phyloP scores from a whole-genome alignment of 164 flowering plant genomes.

The Taxillus chinensis region DNA sequence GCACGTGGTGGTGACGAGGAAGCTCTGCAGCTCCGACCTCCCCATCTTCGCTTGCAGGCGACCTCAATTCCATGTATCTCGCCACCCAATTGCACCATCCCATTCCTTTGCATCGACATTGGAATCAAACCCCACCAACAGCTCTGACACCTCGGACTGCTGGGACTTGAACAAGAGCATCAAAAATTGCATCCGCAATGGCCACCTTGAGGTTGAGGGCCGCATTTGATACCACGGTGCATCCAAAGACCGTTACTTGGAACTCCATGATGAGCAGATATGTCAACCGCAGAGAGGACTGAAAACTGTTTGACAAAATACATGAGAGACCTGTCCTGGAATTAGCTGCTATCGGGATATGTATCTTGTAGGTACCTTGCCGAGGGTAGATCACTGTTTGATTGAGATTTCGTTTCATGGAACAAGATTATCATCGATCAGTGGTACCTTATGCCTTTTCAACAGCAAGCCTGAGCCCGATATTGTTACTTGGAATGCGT shows the following conservation, averaged over 20 bases:
- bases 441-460: constrained; percentile 38
- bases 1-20: background rate
- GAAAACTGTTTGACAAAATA: constrained; percentile 20
- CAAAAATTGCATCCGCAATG: constrained; percentile 11
- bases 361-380: constrained; percentile 20
- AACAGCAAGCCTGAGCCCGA: constrained; percentile 29
- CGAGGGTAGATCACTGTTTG: constrained; percentile 32
- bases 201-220: constrained; percentile 10
- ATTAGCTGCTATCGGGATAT: constrained; percentile 21
- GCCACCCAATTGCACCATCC: constrained; percentile 5
- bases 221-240: constrained; percentile 8
- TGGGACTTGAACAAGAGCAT: constrained; percentile 11
- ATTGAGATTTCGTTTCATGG: constrained; percentile 31
- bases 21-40: background rate
- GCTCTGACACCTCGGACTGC: background rate
- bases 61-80: background rate
- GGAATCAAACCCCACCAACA: background rate
- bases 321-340: constrained; percentile 22
- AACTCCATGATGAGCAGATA: constrained; percentile 21
- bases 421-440: constrained; percentile 29
- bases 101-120: background rate
- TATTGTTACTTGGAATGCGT: constrained; percentile 40
- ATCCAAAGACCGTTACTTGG: constrained; percentile 18
- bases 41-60: background rate
- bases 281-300: constrained; percentile 15